phyloP scores from a whole-genome alignment of 2,329 filamentous ascomycete species.

The Colletotrichum cordylinicola region DNA sequence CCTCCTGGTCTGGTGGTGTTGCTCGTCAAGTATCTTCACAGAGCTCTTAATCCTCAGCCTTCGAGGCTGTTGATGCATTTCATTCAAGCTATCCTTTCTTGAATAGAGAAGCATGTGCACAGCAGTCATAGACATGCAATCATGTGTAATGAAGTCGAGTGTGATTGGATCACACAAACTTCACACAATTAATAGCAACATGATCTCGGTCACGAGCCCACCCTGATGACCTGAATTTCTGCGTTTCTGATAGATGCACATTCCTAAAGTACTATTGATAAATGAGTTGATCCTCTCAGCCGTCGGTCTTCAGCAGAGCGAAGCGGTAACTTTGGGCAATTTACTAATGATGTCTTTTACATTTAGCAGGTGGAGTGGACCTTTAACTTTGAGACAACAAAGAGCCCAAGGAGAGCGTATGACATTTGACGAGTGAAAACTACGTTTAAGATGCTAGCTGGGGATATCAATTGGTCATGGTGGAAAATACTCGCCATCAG shows the following conservation, averaged over 20 bases:
- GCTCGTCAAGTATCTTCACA: not conserved
- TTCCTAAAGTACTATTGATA: fast-evolving
- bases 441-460: not conserved
- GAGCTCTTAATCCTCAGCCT: not conserved
- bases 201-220: not conserved
- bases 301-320: not conserved
- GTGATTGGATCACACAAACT: not conserved
- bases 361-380: not conserved
- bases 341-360: not conserved
- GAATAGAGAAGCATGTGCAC: not conserved
- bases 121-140: not conserved
- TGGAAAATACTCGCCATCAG: too few relatives aligned
- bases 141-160: not conserved
- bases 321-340: not conserved
- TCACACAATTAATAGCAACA: not conserved
- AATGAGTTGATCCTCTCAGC: not conserved
- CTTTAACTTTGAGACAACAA: not conserved
- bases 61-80: not conserved
- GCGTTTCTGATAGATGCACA: not conserved
- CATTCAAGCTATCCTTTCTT: not conserved
- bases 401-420: not conserved
- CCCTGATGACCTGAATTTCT: not conserved
- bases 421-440: not conserved
- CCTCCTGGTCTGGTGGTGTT: not conserved
- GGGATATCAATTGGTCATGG: too few relatives aligned